A percentile compares a stretch with the other conserved stretches of the same genome.
Conservation (phyloP, 1,139 yeast species). For the Kurtzmaniella quercitrusa region DNA sequence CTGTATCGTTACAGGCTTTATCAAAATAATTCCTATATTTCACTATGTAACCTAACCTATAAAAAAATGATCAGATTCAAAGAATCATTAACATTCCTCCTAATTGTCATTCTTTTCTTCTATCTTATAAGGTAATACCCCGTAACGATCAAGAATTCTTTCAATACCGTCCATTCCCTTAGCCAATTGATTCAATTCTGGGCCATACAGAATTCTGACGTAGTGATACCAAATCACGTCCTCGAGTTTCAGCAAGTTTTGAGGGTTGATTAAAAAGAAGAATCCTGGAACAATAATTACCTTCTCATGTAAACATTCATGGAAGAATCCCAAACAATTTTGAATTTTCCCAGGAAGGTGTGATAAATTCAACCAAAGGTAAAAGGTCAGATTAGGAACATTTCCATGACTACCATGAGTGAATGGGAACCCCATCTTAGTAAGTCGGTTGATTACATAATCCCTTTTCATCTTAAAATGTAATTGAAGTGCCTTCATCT, state of each 20-base stretch:
- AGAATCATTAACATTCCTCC: too few relatives aligned
- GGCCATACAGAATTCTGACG: constrained; percentile 63
- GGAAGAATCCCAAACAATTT: constrained; percentile 64
- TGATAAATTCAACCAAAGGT: constrained; percentile 58
- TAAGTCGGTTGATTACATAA: constrained; percentile 49
- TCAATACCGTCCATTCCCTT: constrained; percentile 69
- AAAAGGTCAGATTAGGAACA: constrained; percentile 61
- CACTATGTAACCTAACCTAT: too few relatives aligned
- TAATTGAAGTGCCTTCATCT: constrained; percentile 58
- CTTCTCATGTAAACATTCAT: constrained; percentile 61
- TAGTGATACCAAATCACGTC: constrained; percentile 64
- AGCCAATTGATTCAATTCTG: constrained; percentile 50
- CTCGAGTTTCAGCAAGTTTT: constrained; percentile 55
- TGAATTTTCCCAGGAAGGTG: constrained; percentile 58
- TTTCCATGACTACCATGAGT: constrained; percentile 23
- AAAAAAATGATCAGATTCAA: too few relatives aligned
- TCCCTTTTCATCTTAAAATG: constrained; percentile 63
- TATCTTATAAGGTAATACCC: constrained; percentile 33
- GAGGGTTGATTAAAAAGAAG: constrained; percentile 62
- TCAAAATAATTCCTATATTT: too few relatives aligned
- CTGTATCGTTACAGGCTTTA: too few relatives aligned
- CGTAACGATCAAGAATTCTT: constrained; percentile 46
- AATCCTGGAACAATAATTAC: constrained; percentile 68
- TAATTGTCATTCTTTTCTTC: background rate
- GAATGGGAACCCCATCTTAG: constrained; percentile 56